Base-by-base conservation (phyloP, 164 flowering plant genomes). In the Nelumbo lutea region DNA sequence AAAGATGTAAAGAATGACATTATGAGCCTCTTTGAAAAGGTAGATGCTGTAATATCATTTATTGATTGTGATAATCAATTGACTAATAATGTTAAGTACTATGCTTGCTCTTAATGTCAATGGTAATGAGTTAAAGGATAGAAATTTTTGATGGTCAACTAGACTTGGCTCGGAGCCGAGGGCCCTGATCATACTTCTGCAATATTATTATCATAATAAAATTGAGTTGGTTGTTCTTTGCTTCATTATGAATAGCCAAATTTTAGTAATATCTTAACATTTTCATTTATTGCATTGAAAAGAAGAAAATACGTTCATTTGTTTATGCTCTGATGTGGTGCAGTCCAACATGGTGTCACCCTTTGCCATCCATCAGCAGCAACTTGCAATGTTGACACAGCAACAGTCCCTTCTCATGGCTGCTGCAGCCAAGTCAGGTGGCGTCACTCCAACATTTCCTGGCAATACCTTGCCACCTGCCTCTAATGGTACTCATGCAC, bases 1-100 rank as follows among this genome's bases (percentile, higher is more conserved):
- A 91, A 95, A 78, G 96, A 89, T 80, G 84, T 82, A 4, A 92
- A 95, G 80, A 85, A 74, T 77, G 97, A 95, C 78, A 95, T 95
- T 55, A 87, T 95, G 97, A 85, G 89, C 82, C 97, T 95, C 60
- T 95, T 95, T 79, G 97, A 95, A 78, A 95, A 95, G 97, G 99
- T 91, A 73, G 27, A 9, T 27, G 60, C 53, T 47, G 45, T 59
- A 13, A 13, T 68, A 46, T 38, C 61, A 50, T 11, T 53, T 27
- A 27, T 27, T 27, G 27, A 27, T 27, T 27, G 27, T 27, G 27
- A 27, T 27, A 27, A 27, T 27, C 27, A 27, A 27, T 27, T 27
- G 27, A 27, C 27, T 27, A 27, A 27, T 27, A 27, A 27, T 27
- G 27, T 27, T 27, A 27, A 27, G 27, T 27, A 27, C 27, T 0